Evolutionary conservation across 352 stramenopile genomes (phyloP), one percentile per base, ranked within the genome.

Genomic region (Phytophthora crassamura): DNA sequence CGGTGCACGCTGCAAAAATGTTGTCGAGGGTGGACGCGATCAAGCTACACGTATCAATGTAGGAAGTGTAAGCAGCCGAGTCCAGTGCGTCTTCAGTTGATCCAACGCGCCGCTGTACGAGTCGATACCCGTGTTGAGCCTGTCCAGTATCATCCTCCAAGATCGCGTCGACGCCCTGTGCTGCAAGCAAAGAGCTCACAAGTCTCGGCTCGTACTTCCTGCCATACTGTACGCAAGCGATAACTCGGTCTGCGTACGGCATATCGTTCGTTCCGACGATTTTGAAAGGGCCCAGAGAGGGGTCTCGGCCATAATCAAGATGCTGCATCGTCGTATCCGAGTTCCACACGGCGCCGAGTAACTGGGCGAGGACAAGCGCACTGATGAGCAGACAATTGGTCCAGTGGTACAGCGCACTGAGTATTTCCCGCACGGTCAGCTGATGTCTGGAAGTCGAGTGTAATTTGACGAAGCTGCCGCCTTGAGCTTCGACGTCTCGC

Each of bases 231-330:
- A 73, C 51, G 33, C 80, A 89, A 1, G 76, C 68, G 14, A 87
- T 48, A 5, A 60, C 62, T 2, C 77, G 75, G 48, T 86, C 80
- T 5, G 64, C 48, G 46, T 79, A 88, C 3, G 74, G 78, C 15
- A 78, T 62, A 38, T 89, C 80, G 48, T 83, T 89, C 0, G 41
- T 45, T 1, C 80, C 77, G 1, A 43, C 12, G 15, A 86, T 69
- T 16, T 64, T n/a, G 15, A 43, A 70, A 10, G 57, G 36, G 0
- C 67, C 66, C 0, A 36, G 38, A 1, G 12, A 18, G 0, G 62
- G 61, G 12, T 60, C 36, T 35, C 50, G 38, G 0, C 74, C 74
- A 16, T 58, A 75, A 8, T 32, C 11, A 10, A 65, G 39, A 2
- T 38, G 32, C 2, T 7, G 46, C 3, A 2, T 41, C 10, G 43